Evolutionary conservation across 768 basidiomycete species (phyloP).

Genomic region (Botryobasidium botryosum): DNA sequence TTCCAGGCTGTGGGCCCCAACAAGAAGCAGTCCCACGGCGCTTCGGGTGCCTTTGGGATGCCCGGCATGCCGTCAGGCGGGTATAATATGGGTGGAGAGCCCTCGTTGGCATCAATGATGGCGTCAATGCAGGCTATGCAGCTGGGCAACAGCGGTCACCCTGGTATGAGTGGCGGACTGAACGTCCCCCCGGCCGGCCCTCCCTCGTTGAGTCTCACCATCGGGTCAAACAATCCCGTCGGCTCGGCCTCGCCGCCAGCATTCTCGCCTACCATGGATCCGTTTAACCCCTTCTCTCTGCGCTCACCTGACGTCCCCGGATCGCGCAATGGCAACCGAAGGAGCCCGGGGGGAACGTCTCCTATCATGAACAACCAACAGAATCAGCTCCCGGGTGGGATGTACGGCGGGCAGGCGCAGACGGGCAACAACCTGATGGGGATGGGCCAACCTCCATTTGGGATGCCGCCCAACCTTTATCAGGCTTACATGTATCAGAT

Average conservation of each 20-base stretch:
- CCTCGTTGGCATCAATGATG: constrained; percentile 74
- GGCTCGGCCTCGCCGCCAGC: constrained; percentile 25
- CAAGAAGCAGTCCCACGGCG: background rate
- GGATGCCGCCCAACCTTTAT: constrained; percentile 48
- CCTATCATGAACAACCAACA: background rate
- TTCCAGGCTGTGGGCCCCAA: constrained; percentile 43
- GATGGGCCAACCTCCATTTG: constrained; percentile 30
- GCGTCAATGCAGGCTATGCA: constrained; percentile 51
- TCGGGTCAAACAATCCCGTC: background rate
- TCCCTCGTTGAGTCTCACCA: background rate
- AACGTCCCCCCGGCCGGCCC: constrained; percentile 2
- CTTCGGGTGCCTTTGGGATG: background rate
- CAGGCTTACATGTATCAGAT: constrained; percentile 73
- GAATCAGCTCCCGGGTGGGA: background rate
- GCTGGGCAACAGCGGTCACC: background rate
- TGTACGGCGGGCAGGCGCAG: constrained; percentile 20
- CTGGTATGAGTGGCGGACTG: background rate
- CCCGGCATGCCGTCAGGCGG: background rate
- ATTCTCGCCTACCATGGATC: constrained; percentile 35
- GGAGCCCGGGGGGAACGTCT: constrained; percentile 7
- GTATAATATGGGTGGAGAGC: constrained; percentile 16
- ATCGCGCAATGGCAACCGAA: constrained; percentile 4
- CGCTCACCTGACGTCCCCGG: constrained; percentile 28
- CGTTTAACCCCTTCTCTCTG: constrained; percentile 40
- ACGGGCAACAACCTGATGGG: constrained; percentile 34